Base-by-base conservation (phyloP, 768 basidiomycete genomes). In the Lyophyllum shimeji region DNA sequence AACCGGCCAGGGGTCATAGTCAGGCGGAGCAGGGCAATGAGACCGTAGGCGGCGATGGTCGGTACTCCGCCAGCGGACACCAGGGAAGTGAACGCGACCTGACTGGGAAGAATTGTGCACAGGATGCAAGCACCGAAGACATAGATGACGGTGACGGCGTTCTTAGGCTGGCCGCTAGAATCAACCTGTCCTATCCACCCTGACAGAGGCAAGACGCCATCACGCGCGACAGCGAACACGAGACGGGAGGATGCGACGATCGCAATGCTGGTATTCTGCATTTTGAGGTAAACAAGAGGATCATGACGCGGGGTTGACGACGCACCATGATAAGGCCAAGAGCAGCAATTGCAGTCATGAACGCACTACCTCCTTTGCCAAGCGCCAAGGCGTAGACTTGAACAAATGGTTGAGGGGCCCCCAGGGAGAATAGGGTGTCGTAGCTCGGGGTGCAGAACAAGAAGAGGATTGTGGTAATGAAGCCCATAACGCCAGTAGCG, bases 201-300 rank as follows among this genome's bases (percentile, higher is more conserved):
- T 0, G 90, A 93, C 46, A 90, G 67, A 0, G 95, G 94, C 11
- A 97, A 76, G 0, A 95, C 91, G 25, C 94, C 94, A 63, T 97
- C 95, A 51, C 95, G 87, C n/a, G 94, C 94, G 44, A 97, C 89
- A 8, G 94, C 95, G 65, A 90, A 97, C 39, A 97, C 81, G 24
- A 97, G 80, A 3, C 94, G 84, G 12, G 93, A 95, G 12, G 93
- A 84, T 1, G 95, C 94, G 18, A 95, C 91, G 54, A 96, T 85
- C 17, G 90, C 84, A 43, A 95, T 82, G 60, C 87, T 92, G 0
- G 93, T 93, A 69, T 90, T 95, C 89, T 93, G 62, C 33, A 45
- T 21, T 3, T 29, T 7, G 8, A 15, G 20, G 18, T 29, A 18
- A 60, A 23, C 34, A 11, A 40, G 34, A 31, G 8, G 3, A 33